phyloP scores from a whole-genome alignment of 2,329 filamentous ascomycete genomes.

The Colletotrichum kahawae region DNA sequence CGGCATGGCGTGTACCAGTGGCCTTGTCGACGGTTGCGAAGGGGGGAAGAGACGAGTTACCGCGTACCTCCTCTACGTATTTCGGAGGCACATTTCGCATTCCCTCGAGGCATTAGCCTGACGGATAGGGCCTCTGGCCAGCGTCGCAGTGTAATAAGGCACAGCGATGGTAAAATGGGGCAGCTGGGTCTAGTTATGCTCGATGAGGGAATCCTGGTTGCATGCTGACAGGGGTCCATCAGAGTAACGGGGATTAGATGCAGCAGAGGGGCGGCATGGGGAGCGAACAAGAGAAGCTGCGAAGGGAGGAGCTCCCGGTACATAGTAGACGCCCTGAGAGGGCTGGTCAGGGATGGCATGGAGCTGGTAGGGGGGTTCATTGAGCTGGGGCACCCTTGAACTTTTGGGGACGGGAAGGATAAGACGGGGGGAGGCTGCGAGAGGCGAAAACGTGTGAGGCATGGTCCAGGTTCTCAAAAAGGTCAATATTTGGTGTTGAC shows the following conservation, averaged over 20 bases:
- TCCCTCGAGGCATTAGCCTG: conserved; percentile 12
- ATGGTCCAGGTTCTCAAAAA: conserved; percentile 15
- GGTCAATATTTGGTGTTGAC: neutral
- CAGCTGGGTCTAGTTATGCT: conserved; percentile 16
- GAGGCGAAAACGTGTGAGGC: conserved; percentile 22
- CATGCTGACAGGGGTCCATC: conserved; percentile 12
- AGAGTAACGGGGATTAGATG: neutral
- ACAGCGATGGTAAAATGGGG: conserved; percentile 17
- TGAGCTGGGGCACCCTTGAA: conserved; percentile 12
- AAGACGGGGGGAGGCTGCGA: conserved; percentile 21
- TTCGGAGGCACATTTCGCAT: conserved; percentile 12
- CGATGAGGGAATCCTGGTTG: conserved; percentile 22
- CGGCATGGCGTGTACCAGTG: conserved; percentile 19
- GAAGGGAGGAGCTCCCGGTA: conserved; percentile 8
- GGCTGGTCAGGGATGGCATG: conserved; percentile 12
- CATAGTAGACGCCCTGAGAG: conserved; percentile 3
- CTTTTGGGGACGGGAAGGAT: conserved; percentile 21
- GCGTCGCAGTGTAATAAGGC: conserved; percentile 19
- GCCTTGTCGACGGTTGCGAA: conserved; percentile 6
- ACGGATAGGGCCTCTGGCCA: conserved; percentile 17
- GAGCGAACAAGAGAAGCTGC: conserved; percentile 5
- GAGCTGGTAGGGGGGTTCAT: neutral
- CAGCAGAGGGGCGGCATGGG: conserved; percentile 10
- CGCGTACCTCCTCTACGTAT: neutral
- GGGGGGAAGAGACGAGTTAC: conserved; percentile 2